phyloP scores from a whole-genome alignment of 2,329 filamentous ascomycete species.

The Meredithiella fracta region DNA sequence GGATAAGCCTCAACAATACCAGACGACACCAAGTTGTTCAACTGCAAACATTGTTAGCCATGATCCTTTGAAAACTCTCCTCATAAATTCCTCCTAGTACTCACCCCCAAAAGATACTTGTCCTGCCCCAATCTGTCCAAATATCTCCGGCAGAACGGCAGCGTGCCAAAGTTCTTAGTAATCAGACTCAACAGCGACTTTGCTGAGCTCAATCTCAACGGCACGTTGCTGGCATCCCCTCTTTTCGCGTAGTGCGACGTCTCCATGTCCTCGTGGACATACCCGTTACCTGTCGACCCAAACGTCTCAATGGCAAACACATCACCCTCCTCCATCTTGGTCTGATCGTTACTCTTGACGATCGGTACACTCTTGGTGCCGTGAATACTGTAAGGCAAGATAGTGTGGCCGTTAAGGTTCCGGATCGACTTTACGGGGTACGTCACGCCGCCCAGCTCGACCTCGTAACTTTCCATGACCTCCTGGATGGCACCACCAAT shows the following conservation, averaged over 20 bases:
- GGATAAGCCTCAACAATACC: slow-evolving; percentile 76
- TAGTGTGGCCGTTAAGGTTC: slow-evolving; percentile 61
- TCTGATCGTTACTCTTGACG: slow-evolving; percentile 58
- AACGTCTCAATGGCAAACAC: slow-evolving; percentile 74
- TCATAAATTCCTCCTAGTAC: slow-evolving; percentile 23
- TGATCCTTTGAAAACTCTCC: not conserved
- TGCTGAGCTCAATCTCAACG: slow-evolving; percentile 53
- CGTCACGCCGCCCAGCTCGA: slow-evolving; percentile 50
- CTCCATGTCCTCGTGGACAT: slow-evolving; percentile 62
- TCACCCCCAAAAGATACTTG: slow-evolving; percentile 68
- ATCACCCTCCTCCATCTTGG: slow-evolving; percentile 76
- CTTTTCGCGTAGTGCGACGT: slow-evolving; percentile 64
- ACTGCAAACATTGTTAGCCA: slow-evolving; percentile 25
- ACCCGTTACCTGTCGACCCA: slow-evolving; percentile 62
- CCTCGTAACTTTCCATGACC: slow-evolving; percentile 62
- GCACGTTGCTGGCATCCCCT: slow-evolving; percentile 41
- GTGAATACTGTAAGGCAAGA: slow-evolving; percentile 60
- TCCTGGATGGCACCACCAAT: slow-evolving; percentile 58
- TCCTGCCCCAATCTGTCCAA: slow-evolving; percentile 75
- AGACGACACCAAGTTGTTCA: slow-evolving; percentile 62
- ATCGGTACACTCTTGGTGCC: slow-evolving; percentile 68
- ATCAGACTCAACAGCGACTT: slow-evolving; percentile 67
- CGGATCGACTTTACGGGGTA: slow-evolving; percentile 55
- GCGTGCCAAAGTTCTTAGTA: slow-evolving; percentile 76
- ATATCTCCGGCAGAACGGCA: slow-evolving; percentile 72